Evolutionary conservation across 2,329 filamentous ascomycete genomes (phyloP).

Genomic region (Acrodontium crateriforme): DNA sequence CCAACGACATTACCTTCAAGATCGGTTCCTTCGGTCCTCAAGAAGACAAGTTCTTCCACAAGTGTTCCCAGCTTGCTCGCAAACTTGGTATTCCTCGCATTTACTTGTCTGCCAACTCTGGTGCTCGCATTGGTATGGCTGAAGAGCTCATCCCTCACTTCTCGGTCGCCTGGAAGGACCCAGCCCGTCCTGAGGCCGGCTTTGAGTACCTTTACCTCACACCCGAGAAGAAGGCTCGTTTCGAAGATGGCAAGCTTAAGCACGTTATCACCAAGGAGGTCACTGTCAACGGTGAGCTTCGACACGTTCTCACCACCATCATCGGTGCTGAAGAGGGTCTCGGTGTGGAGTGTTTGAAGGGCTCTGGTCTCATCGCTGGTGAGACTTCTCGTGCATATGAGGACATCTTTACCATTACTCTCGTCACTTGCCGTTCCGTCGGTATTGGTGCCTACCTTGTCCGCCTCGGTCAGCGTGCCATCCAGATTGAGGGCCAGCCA

Average conservation of each 20-base stretch:
- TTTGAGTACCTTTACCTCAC: constrained; percentile 97
- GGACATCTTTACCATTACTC: constrained; percentile 95
- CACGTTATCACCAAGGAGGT: constrained; percentile 81
- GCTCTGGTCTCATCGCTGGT: constrained; percentile 95
- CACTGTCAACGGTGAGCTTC: constrained; percentile 72
- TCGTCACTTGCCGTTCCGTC: constrained; percentile 95
- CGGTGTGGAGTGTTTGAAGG: constrained; percentile 92
- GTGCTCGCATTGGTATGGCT: constrained; percentile 90
- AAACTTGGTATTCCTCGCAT: constrained; percentile 92
- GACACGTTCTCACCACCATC: constrained; percentile 88
- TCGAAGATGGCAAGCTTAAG: constrained; percentile 61
- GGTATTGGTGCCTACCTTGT: constrained; percentile 99
- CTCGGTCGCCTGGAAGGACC: constrained; percentile 91
- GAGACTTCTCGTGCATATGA: constrained; percentile 95
- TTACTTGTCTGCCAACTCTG: constrained; percentile 96
- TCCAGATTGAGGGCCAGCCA: constrained; percentile 96
- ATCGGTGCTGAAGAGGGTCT: constrained; percentile 89
- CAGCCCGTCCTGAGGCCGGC: constrained; percentile 63
- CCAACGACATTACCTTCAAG: constrained; percentile 99
- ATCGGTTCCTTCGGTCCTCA: constrained; percentile 94
- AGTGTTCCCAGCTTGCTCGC: constrained; percentile 91
- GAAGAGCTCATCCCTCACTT: constrained; percentile 96
- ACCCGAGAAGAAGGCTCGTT: constrained; percentile 70
- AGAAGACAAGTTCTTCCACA: constrained; percentile 97
- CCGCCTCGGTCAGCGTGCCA: constrained; percentile 92